A percentile compares a stretch with the other conserved stretches of the same genome.
phyloP scores from a whole-genome alignment of 2,329 filamentous ascomycete species.

The Pyrenophora seminiperda region DNA sequence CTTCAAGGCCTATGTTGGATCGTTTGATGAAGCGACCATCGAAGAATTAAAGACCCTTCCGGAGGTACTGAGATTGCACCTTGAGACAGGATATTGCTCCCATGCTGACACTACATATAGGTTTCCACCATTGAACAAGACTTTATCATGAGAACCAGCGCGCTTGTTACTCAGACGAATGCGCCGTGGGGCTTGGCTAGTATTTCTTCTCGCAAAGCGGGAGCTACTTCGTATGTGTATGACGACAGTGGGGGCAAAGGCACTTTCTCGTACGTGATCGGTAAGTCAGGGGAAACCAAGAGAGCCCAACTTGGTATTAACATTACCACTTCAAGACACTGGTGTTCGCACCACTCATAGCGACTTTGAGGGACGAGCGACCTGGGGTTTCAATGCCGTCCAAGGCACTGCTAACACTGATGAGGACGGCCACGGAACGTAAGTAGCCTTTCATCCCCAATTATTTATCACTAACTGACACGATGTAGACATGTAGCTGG shows the following conservation, averaged over 20 bases:
- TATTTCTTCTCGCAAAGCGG: constrained; percentile 33
- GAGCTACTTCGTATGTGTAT: constrained; percentile 33
- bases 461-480: background rate
- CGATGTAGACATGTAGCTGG: constrained; percentile 37
- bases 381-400: constrained; percentile 38
- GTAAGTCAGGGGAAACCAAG: background rate
- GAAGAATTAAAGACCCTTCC: constrained; percentile 36
- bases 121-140: constrained; percentile 33
- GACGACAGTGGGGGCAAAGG: constrained; percentile 32
- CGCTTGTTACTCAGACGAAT: constrained; percentile 26
- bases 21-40: constrained; percentile 37
- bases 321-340: constrained; percentile 54
- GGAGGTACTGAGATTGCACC: constrained; percentile 22
- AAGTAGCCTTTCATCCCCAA: background rate
- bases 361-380: constrained; percentile 41
- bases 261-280: constrained; percentile 58
- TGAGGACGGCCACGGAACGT: constrained; percentile 40
- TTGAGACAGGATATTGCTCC: background rate
- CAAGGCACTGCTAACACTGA: constrained; percentile 23
- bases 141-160: constrained; percentile 32
- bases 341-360: constrained; percentile 62
- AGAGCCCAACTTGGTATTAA: background rate
- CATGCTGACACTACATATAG: background rate
- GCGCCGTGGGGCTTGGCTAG: constrained; percentile 38
- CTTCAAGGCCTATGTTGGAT: constrained; percentile 42